phyloP scores from a whole-genome alignment of 495 filamentous ascomycete genomes.

The Lichenothelia convexa region DNA sequence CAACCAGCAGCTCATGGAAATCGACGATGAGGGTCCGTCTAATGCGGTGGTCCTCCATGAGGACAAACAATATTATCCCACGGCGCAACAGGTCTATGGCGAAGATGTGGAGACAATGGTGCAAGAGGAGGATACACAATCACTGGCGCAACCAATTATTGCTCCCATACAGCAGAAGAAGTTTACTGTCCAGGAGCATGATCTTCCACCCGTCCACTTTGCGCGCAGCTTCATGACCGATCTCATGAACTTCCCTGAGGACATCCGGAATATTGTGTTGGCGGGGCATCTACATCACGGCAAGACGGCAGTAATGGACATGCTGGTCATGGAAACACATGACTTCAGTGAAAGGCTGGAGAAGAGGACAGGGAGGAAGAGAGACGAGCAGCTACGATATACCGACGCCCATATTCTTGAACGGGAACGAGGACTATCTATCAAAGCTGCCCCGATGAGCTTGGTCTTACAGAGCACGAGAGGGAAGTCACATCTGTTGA shows the following conservation, averaged over 20 bases:
- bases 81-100: slow-evolving; percentile 86
- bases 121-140: slow-evolving; percentile 92
- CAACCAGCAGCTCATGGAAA: slow-evolving; percentile 80
- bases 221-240: slow-evolving; percentile 87
- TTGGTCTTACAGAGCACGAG: slow-evolving; percentile 70
- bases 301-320: slow-evolving; percentile 96
- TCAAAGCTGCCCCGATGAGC: slow-evolving; percentile 90
- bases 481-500: slow-evolving; percentile 90
- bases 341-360: slow-evolving; percentile 60
- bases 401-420: slow-evolving; percentile 84
- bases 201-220: slow-evolving; percentile 75
- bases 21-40: slow-evolving; percentile 84
- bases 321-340: slow-evolving; percentile 90
- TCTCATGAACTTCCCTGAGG: slow-evolving; percentile 86
- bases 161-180: slow-evolving; percentile 87
- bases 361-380: slow-evolving; percentile 58
- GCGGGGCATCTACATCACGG: slow-evolving; percentile 92
- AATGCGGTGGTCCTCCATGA: slow-evolving; percentile 95
- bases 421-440: slow-evolving; percentile 75
- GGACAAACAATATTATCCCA: slow-evolving; percentile 98
- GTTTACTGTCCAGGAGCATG: slow-evolving; percentile 79
- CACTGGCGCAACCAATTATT: slow-evolving; percentile 80
- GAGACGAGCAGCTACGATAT: slow-evolving; percentile 83
- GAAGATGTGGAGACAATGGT: slow-evolving; percentile 87
- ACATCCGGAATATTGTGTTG: slow-evolving; percentile 80